Evolutionary conservation across 441 rosid species (phyloP).

Genomic region (Erysimum cheiri): DNA sequence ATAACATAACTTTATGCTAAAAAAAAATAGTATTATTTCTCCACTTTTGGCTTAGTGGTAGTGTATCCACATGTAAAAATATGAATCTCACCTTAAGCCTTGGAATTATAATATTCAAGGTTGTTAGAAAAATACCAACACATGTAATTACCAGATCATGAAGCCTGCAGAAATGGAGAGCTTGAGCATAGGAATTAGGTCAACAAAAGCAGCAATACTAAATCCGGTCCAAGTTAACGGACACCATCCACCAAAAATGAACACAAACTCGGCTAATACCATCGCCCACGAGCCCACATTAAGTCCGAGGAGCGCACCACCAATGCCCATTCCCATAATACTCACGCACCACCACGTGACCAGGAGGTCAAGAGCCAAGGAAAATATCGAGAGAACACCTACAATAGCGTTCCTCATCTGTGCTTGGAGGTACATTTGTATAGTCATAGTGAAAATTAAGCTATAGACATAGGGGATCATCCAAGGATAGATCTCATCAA

Average conservation of each 20-base stretch:
- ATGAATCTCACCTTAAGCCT: not conserved
- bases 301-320: constrained; percentile 68
- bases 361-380: constrained; percentile 53
- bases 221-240: constrained; percentile 76
- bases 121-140: not conserved
- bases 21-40: not conserved
- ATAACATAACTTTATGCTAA: not conserved
- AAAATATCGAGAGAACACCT: constrained; percentile 51
- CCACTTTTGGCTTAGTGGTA: not conserved
- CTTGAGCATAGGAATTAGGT: constrained; percentile 60
- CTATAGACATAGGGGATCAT: constrained; percentile 56
- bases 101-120: not conserved
- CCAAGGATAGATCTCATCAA: constrained; percentile 63
- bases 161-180: constrained; percentile 75
- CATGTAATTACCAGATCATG: constrained; percentile 63
- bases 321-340: constrained; percentile 51
- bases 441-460: constrained; percentile 46
- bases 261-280: constrained; percentile 60
- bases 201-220: constrained; percentile 52
- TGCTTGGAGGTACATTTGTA: constrained; percentile 72
- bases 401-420: constrained; percentile 63
- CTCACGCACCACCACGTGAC: constrained; percentile 64
- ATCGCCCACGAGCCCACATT: constrained; percentile 51
- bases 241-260: constrained; percentile 74
- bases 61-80: not conserved